phyloP scores from a whole-genome alignment of 2,329 filamentous ascomycete species.

The Ceratocystis albifundus region DNA sequence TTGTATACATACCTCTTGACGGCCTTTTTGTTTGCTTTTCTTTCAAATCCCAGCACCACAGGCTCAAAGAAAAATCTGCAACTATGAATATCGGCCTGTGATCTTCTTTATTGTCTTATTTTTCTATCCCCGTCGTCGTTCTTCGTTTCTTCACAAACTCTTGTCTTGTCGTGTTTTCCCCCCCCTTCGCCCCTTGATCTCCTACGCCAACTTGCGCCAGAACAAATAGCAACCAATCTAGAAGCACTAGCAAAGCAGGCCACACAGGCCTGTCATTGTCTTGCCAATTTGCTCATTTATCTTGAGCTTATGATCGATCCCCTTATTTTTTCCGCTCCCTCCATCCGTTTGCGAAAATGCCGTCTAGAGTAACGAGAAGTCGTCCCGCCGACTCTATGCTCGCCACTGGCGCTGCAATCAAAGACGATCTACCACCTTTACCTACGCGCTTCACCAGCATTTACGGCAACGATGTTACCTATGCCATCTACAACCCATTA shows the following conservation, averaged over 20 bases:
- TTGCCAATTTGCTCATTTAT: background rate
- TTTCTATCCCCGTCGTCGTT: background rate
- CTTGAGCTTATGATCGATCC: background rate
- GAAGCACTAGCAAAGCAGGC: background rate
- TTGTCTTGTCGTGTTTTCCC: background rate
- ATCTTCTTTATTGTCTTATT: background rate
- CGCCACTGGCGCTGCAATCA: constrained; percentile 24
- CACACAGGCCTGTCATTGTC: background rate
- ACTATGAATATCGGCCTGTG: constrained; percentile 4
- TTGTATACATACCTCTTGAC: constrained; percentile 1
- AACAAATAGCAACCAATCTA: background rate
- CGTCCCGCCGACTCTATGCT: constrained; percentile 14
- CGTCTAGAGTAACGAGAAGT: constrained; percentile 12
- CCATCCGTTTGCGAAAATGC: constrained; percentile 11
- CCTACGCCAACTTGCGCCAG: background rate
- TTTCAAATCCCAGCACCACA: background rate
- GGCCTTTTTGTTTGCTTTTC: background rate
- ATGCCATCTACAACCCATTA: constrained; percentile 25
- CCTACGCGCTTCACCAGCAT: constrained; percentile 25
- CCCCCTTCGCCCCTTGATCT: background rate
- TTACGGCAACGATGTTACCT: constrained; percentile 26
- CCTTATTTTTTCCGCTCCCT: background rate
- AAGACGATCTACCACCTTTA: constrained; percentile 25
- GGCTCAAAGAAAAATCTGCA: background rate
- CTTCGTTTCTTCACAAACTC: background rate